Percentiles rank a stretch among this genome's conserved stretches.
Conservation (phyloP, 2,329 filamentous ascomycete species). For the Fusarium continuum region DNA sequence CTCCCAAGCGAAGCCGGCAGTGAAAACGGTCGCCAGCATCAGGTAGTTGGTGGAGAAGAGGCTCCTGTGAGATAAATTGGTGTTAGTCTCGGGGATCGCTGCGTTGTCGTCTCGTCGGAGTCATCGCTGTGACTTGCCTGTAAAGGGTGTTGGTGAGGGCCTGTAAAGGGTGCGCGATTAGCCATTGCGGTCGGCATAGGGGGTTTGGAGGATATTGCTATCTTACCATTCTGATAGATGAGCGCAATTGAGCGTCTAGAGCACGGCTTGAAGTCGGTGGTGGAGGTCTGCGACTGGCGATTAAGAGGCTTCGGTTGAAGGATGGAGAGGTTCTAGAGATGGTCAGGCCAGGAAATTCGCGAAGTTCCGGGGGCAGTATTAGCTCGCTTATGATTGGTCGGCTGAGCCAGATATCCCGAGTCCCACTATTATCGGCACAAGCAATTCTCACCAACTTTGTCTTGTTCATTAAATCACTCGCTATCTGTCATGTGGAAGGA, state of each 20-base stretch:
- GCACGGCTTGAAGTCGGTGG: constrained; percentile 37
- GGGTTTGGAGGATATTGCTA: neutral
- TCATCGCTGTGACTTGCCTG: constrained; percentile 48
- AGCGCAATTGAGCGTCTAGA: constrained; percentile 46
- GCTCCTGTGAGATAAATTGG: constrained; percentile 62
- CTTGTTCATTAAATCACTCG: too few species aligned
- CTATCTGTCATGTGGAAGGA: neutral
- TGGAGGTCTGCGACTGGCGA: constrained; percentile 42
- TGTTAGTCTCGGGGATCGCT: constrained; percentile 40
- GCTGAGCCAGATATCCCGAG: constrained; percentile 18
- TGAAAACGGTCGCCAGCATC: constrained; percentile 89
- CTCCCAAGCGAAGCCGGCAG: constrained; percentile 88
- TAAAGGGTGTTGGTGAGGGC: constrained; percentile 52
- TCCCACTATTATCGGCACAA: constrained; percentile 32
- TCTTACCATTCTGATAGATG: constrained; percentile 51
- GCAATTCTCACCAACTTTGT: neutral
- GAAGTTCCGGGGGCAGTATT: constrained; percentile 47
- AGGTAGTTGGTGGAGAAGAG: constrained; percentile 87
- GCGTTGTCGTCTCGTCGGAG: constrained; percentile 31
- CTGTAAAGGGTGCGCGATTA: constrained; percentile 51
- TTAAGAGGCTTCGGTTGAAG: constrained; percentile 42
- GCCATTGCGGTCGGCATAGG: constrained; percentile 30
- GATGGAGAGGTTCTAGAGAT: constrained; percentile 45
- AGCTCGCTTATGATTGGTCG: constrained; percentile 46
- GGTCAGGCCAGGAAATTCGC: constrained; percentile 50